Base-by-base conservation (phyloP, 2,329 filamentous ascomycete species). In the Elsinoe australis region DNA sequence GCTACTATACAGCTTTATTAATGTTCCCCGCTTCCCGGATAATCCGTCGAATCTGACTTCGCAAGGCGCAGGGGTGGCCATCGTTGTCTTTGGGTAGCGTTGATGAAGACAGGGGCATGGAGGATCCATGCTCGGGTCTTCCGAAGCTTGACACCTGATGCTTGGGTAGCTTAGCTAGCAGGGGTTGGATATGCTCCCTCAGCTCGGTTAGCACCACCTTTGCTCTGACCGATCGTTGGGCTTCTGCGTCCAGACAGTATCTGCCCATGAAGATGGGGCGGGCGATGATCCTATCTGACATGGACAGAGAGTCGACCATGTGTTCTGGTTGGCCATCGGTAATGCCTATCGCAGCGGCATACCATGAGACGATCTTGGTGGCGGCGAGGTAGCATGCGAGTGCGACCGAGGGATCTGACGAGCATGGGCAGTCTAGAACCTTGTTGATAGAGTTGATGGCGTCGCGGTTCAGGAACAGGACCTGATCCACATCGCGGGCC, bases 211-310 rank as follows among this genome's bases (percentile, higher is more conserved):
- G 45, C 15, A 53, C 49, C 2, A 53, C 38, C 14, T 47, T 48
- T 8, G 49, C 51, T 12, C 51, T 38, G 19, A 53, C 49, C 5
- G 49, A 49, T 5, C 49, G 49, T 18, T 47, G 49, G 7, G 49
- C 45, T 14, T 50, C 51, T 8, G 45, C 38, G 31, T 53, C 45
- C 19, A 53, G 45, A 12, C 41, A 47, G 29, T 51, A 51, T 18
- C 44, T 44, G 17, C 51, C 51, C 49, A 53, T 51, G 34, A 53
- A 53, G 22, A 53, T 51, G 29, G 51, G 49, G 12, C 45, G 41
- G 5, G 35, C 22, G 33, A 50, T 36, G 12, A 50, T 47, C 17
- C 45, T 33, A 26, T 51, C 45, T 12, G 49, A 21, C 3, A 44
- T 50, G 9, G 42, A 36, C 5, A 36, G 50, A 26, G 39, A 21